phyloP scores from a whole-genome alignment of 2,329 filamentous ascomycete species.

The Kalaharituber pfeilii region DNA sequence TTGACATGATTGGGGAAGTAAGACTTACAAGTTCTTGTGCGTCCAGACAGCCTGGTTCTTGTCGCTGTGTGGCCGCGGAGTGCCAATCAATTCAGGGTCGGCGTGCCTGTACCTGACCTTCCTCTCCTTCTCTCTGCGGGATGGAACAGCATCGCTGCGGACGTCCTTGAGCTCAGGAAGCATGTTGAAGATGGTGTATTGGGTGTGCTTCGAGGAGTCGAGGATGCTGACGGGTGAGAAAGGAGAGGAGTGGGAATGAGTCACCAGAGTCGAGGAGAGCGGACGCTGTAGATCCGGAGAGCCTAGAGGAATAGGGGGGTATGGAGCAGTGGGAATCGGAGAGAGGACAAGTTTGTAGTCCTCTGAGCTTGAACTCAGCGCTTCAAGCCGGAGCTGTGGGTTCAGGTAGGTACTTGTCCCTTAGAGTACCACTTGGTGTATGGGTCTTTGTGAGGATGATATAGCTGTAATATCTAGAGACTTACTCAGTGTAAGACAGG shows the following conservation, averaged over 20 bases:
- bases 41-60: conserved; percentile 14
- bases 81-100: conserved; percentile 20
- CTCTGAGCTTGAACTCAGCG: too few relatives aligned
- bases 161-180: neutral
- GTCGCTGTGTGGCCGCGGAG: neutral
- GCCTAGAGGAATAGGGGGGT: too few relatives aligned
- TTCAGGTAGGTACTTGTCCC: too few relatives aligned
- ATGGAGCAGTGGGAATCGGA: too few relatives aligned
- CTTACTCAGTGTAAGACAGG: neutral
- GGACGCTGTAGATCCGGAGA: too few relatives aligned
- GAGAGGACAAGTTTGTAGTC: too few relatives aligned
- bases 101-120: conserved; percentile 17
- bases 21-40: conserved; percentile 19
- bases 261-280: too few relatives aligned
- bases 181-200: neutral
- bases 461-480: too few relatives aligned
- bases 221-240: neutral
- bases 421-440: too few relatives aligned
- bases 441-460: too few relatives aligned
- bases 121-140: neutral
- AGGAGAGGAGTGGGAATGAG: neutral
- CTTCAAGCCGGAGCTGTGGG: too few relatives aligned
- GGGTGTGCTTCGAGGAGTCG: neutral
- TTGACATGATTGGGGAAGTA: neutral
- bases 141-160: neutral